Evolutionary conservation across 305 asterid species (phyloP), one percentile per base, ranked within the genome.

Genomic region (Fraxinus velutina): DNA sequence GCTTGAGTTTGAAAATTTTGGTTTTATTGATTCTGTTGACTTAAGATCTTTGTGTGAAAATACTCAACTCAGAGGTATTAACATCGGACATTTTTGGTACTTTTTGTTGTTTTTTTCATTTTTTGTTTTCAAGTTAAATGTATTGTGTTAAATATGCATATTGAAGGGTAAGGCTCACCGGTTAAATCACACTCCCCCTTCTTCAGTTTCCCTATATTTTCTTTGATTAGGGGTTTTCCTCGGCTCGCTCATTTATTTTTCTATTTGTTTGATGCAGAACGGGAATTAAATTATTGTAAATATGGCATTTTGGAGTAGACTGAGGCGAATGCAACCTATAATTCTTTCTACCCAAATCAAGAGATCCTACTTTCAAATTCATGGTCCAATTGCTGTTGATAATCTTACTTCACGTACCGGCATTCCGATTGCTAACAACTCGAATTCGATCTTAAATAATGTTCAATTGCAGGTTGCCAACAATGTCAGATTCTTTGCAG

Each of bases 271-370:
- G 15, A 62, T 9, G 33, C 72, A 66, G 74, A 29, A 66, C 17
- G 36, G n/a, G 74, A 24, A 66, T 9, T 24, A 66, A 66, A 22
- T 66, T 66, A 66, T 66, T 29, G 74, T 29, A 29, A 81, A 39
- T 22, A 95, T 92, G 97, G 89, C 90, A 75, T 81, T 92, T 75
- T 89, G 92, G 93, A 82, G 88, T 81, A 90, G 90, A 83, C 44
- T 93, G 81, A 91, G 86, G 88, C 91, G 87, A 75, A 88, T 90
- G 3, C 88, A 86, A 32, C 83, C 80, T 37, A 87, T 76, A 66
- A 3, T 80, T 0, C 50, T 85, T 17, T 74, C 90, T 22, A 85
- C 76, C 70, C 89, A 83, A 55, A 80, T 82, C 29, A 83, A 73
- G 80, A 88, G 93, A 72, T 85, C 80, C 57, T 83, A 87, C 80